phyloP scores from a whole-genome alignment of 441 rosid genomes.

The Bocquillonia castaneifolia region DNA sequence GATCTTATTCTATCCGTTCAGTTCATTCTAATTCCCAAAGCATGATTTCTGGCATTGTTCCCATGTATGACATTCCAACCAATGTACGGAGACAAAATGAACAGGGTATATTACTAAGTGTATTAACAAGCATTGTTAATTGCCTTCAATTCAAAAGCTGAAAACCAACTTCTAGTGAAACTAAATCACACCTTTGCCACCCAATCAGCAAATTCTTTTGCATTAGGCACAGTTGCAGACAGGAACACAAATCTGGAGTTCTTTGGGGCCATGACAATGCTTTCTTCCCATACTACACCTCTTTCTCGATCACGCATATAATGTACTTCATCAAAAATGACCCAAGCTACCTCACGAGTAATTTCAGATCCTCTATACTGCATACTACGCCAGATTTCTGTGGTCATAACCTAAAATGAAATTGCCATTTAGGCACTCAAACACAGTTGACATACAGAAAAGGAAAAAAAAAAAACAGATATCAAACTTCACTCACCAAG shows the following conservation, averaged over 20 bases:
- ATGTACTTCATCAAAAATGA: conserved; percentile 95
- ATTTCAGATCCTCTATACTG: conserved; percentile 92
- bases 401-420: conserved; percentile 86
- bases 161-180: conserved; percentile 7
- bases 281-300: conserved; percentile 99
- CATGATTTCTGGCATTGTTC: background rate
- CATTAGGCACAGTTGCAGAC: conserved; percentile 97
- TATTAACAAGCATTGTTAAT: background rate
- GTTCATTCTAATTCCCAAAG: background rate
- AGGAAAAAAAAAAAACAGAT: background rate
- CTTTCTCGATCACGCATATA: conserved; percentile 98
- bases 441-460: background rate
- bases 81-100: background rate
- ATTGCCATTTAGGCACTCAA: conserved; percentile 21
- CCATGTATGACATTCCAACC: background rate
- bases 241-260: conserved; percentile 89
- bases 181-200: conserved; percentile 72
- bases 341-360: conserved; percentile 96
- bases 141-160: conserved; percentile 1
- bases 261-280: conserved; percentile 98
- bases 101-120: background rate
- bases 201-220: conserved; percentile 99
- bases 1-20: background rate
- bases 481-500: conserved; percentile 43
- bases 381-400: conserved; percentile 98